Evolutionary conservation across 257 asterid genomes (phyloP), one percentile per base, ranked within the genome.

Genomic region (Lycium ferocissimum): DNA sequence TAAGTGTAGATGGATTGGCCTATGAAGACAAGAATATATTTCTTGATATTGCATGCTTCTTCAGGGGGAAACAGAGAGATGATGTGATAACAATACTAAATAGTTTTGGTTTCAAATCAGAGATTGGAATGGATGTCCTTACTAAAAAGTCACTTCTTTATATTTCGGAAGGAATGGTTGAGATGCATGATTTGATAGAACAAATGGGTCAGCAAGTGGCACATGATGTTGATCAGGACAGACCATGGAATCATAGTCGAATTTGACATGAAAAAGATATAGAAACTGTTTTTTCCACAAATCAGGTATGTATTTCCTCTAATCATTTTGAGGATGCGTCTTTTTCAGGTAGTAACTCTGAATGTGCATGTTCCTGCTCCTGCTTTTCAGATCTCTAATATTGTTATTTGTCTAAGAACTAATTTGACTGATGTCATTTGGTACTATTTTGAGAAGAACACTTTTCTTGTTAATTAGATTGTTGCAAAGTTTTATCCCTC

Each of bases 21-120:
- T 4, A 59, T 15, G 61, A 69, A 1, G 54, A 71, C 7, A 37
- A 83, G 69, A 17, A 69, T 15, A 12, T 83, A 51, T 83, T 83
- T 20, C 57, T 82, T 59, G 37, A 49, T 66, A 49, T 82, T 49
- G 80, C 85, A 47, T 82, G 85, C 65, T 66, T 66, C 80, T 82
- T 71, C 43, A 54, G 67, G 4, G 82, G 86, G 47, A 82, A 53
- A 51, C 33, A 4, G 53, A 82, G 1, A 66, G 26, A 63, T n/a
- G 13, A 11, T 9, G 61, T 82, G 75, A 65, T 43, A 22, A 47
- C 43, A 47, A 82, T 62, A 6, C 65, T 82, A 4, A 51, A 66
- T 38, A 82, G 80, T 17, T 82, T 49, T 33, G 59, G 43, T 45
- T 82, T 47, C 6, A 45, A 65, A 45, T 66, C 85, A 26, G 63